Evolutionary conservation across 805 yeast genomes (phyloP).

Genomic region (Hemisphaericaspora nanyangensis): DNA sequence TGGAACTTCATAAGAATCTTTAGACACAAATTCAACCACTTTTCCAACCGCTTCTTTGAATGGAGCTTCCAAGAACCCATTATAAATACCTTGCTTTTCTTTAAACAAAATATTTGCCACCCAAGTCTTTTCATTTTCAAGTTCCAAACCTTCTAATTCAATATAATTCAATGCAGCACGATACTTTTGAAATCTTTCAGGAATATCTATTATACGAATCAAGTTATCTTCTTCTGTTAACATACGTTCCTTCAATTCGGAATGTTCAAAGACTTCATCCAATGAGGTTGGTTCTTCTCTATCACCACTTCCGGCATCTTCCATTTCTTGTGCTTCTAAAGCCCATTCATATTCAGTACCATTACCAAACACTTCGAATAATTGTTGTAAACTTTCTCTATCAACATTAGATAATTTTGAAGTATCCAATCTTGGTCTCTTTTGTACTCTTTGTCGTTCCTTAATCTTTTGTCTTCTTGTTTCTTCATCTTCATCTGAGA

Average conservation of each 20-base stretch:
- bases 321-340: conserved; percentile 76
- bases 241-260: conserved; percentile 86
- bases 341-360: conserved; percentile 99
- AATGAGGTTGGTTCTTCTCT: conserved; percentile 57
- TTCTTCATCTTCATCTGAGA: conserved; percentile 77
- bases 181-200: conserved; percentile 84
- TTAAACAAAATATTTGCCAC: conserved; percentile 58
- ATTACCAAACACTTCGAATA: conserved; percentile 93
- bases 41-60: conserved; percentile 68
- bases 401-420: conserved; percentile 64
- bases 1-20: conserved; percentile 86
- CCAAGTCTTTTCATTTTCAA: conserved; percentile 75
- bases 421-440: conserved; percentile 47
- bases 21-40: conserved; percentile 66
- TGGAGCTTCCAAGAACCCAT: conserved; percentile 40
- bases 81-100: conserved; percentile 50
- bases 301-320: conserved; percentile 52
- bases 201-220: conserved; percentile 82
- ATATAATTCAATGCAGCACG: conserved; percentile 65
- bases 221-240: conserved; percentile 89
- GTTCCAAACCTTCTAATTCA: conserved; percentile 66
- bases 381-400: conserved; percentile 86
- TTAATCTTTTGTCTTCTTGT: conserved; percentile 29
- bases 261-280: conserved; percentile 90
- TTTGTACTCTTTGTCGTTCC: conserved; percentile 30